These are phyloP conservation scores for Thielaviopsis euricoi DNA, from an alignment of 2,329 filamentous ascomycete genomes.

Conservation along the genomic window DNA sequence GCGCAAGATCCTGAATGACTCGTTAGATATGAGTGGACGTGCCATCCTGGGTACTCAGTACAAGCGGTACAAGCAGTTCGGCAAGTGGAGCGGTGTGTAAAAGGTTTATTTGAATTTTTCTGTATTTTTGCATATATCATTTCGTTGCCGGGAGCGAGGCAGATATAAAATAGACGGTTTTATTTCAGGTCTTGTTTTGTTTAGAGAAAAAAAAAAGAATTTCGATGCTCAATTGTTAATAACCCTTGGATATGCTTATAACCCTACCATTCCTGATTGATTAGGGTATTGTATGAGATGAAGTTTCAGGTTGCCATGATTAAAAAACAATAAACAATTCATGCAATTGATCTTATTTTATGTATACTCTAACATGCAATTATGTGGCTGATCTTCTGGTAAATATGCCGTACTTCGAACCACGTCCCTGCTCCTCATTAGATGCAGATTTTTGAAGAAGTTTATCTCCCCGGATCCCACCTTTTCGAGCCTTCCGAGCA, in stretches of 20 bases:
- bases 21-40: conserved; percentile 40
- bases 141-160: no score
- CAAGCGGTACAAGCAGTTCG: conserved; percentile 43
- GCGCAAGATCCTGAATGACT: conserved; percentile 40
- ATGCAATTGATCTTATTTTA: no score
- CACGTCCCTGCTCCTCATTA: not conserved
- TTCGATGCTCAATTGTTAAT: no score
- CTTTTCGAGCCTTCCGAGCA: not conserved
- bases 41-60: conserved; percentile 43
- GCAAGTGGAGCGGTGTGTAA: conserved; percentile 45
- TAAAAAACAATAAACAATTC: no score
- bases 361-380: no score
- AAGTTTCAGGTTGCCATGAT: no score
- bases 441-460: not conserved
- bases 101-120: conserved; percentile 5
- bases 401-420: not conserved
- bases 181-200: not conserved
- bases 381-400: not conserved
- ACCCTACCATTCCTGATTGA: no score
- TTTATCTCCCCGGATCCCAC: not conserved
- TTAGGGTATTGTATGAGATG: no score
- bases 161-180: not conserved
- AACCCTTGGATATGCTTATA: no score
- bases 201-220: not conserved
- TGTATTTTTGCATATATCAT: not conserved